phyloP scores from a whole-genome alignment of 2,329 filamentous ascomycete genomes.

The Geosmithia flava region DNA sequence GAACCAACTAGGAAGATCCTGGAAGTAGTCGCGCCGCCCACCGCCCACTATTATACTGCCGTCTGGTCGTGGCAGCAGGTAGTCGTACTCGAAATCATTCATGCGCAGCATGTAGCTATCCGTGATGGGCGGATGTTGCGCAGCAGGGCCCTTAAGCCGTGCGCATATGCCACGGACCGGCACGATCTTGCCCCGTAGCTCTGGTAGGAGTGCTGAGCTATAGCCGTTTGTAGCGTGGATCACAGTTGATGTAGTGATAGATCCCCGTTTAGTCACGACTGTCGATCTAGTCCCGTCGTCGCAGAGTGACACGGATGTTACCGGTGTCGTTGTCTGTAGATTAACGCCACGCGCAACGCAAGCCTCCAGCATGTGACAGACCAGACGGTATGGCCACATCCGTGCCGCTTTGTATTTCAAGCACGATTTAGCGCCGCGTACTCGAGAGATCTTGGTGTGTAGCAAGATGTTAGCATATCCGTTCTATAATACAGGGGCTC shows the following conservation, averaged over 20 bases:
- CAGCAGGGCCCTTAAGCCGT: background rate
- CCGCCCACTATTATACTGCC: conserved; percentile 31
- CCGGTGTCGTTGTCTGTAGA: background rate
- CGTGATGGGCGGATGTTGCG: background rate
- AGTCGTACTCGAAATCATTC: conserved; percentile 12
- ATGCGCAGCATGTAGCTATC: conserved; percentile 5
- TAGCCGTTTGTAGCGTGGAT: background rate
- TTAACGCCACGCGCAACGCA: background rate
- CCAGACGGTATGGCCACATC: background rate
- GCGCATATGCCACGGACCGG: background rate
- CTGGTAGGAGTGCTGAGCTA: background rate
- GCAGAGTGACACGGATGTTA: background rate
- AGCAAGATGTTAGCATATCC: background rate
- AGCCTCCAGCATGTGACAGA: background rate
- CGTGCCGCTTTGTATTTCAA: background rate
- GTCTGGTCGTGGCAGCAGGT: conserved; percentile 25
- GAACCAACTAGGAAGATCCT: conserved; percentile 25
- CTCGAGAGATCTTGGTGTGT: background rate
- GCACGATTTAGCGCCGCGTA: background rate
- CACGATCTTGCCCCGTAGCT: background rate
- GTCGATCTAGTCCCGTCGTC: background rate
- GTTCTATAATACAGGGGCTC: background rate
- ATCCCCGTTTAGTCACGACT: background rate
- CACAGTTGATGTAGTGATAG: background rate
- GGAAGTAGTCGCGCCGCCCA: conserved; percentile 17